Evolutionary conservation across 345 rosid genomes (phyloP).

Genomic region (Excoecaria agallocha): DNA sequence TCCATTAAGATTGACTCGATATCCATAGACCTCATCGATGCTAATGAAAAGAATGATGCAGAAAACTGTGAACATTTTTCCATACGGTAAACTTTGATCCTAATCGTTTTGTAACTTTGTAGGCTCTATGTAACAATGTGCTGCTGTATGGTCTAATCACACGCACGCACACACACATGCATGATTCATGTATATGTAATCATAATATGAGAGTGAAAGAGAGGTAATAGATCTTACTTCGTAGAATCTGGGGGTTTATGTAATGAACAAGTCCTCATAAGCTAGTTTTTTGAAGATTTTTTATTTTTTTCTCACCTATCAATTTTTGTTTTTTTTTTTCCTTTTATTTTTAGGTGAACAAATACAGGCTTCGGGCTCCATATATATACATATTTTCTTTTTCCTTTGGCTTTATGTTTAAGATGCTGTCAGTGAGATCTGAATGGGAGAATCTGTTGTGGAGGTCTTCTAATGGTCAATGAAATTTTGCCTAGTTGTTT

Average conservation of each 20-base stretch:
- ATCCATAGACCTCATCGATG: conserved; percentile 46
- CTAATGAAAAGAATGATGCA: conserved; percentile 32
- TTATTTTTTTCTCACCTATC: neutral
- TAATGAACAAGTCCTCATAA: neutral
- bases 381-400: neutral
- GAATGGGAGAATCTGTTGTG: neutral
- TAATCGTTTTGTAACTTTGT: neutral
- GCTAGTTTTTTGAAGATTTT: neutral
- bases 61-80: conserved; percentile 63
- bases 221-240: neutral
- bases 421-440: conserved; percentile 12
- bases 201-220: neutral
- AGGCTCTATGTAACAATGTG: neutral
- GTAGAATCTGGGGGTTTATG: neutral
- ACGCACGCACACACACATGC: neutral
- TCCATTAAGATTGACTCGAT: conserved; percentile 54
- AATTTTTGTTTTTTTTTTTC: neutral
- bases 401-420: neutral
- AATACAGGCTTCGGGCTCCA: neutral
- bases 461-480: neutral
- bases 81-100: conserved; percentile 53
- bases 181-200: neutral
- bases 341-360: neutral
- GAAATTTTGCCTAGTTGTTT: neutral
- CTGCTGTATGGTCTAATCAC: neutral